These are phyloP conservation scores for Rhodosporidiobolus sp. DNA, from an alignment of 768 basidiomycete genomes.

Conservation along the genomic window DNA sequence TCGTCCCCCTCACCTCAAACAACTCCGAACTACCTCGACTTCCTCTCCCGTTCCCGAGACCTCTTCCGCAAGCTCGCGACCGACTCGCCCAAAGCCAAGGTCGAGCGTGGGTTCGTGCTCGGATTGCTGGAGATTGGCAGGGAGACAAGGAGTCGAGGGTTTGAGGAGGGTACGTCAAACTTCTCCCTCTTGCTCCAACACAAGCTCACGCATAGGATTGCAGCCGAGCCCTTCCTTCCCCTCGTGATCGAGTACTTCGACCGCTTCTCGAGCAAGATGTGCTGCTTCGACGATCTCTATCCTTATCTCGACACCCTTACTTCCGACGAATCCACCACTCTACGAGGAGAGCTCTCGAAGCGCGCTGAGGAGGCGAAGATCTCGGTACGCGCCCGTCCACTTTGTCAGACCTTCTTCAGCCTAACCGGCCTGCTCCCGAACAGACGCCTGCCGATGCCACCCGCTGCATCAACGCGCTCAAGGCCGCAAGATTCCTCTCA, in stretches of 20 bases:
- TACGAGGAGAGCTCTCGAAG: slow-evolving; percentile 53
- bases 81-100: slow-evolving; percentile 52
- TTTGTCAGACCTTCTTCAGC: slow-evolving; percentile 7
- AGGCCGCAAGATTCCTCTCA: slow-evolving; percentile 63
- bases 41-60: neutral
- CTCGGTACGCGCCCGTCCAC: slow-evolving; percentile 40
- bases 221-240: slow-evolving; percentile 24
- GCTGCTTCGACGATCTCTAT: slow-evolving; percentile 80
- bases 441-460: slow-evolving; percentile 61
- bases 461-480: slow-evolving; percentile 68
- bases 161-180: slow-evolving; percentile 48
- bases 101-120: slow-evolving; percentile 70
- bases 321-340: slow-evolving; percentile 56
- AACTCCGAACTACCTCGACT: neutral
- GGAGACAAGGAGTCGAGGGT: slow-evolving; percentile 46
- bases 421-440: slow-evolving; percentile 42
- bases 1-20: neutral
- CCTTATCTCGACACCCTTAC: slow-evolving; percentile 58
- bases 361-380: neutral
- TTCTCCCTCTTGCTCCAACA: neutral
- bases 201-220: neutral
- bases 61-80: slow-evolving; percentile 23
- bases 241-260: slow-evolving; percentile 68
- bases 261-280: slow-evolving; percentile 71
- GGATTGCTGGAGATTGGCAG: slow-evolving; percentile 68